Evolutionary conservation across 176 grass and related monocot genomes (phyloP), one percentile per base, ranked within the genome.

Genomic region (Carex parvula): DNA sequence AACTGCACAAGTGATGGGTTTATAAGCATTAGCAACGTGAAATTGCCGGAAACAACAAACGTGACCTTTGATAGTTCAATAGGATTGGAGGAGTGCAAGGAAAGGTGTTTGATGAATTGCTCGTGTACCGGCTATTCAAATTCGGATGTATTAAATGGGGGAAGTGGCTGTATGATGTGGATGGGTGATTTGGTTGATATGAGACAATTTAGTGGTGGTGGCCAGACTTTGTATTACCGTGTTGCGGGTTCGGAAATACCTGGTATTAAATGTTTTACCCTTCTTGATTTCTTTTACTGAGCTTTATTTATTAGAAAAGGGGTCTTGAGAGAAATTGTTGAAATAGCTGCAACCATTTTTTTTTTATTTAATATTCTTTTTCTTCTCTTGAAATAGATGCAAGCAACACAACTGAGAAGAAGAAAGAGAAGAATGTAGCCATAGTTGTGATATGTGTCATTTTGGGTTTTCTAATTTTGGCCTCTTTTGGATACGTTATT

Each of bases 1-100:
- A 87, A 86, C 77, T 98, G 95, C 84, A 74, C 84, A 1, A 64
- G 87, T 0, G 95, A 98, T 73, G 91, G 86, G n/a, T 98, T 98
- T 89, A 64, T 83, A 61, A 18, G 0, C 21, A 52, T 93, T 77
- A 24, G 2, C 18, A 79, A 79, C 1, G 82, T 93, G 0, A 94
- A 93, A 88, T 90, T 90, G 65, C 95, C 95, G 5, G 92, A 94
- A 84, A 89, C 91, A 29, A 88, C 53, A 5, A 93, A 94, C 65
- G 89, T 89, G 2, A 93, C 81, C 21, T 59, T 46, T 17, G 81
- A 93, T 65, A 58, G 54, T 17, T 18, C 58, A 52, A 72, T 90
- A 67, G 82, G 67, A 69, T 60, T 93, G 33, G 91, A 88, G 4
- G 84, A 90, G 84, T 98, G 95, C 70, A 79, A 67, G 65, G 32